Percentiles rank a stretch among this genome's conserved stretches.
These are phyloP conservation scores for Debaryomyces prosopidis DNA, from an alignment of 805 yeast genomes.

Conservation along the genomic window DNA sequence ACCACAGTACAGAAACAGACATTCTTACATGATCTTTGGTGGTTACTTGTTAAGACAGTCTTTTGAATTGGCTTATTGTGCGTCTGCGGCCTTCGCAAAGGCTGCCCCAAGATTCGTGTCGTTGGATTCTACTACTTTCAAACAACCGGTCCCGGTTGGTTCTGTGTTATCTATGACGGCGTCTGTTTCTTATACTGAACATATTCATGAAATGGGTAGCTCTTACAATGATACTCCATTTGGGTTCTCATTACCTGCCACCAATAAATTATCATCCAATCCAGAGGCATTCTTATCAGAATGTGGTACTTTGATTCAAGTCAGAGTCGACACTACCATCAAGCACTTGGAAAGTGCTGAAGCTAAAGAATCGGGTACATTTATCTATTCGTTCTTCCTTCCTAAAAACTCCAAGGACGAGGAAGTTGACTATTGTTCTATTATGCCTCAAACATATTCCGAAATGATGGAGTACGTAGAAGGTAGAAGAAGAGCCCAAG, in stretches of 20 bases:
- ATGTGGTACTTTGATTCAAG: constrained; percentile 89
- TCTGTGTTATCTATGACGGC: constrained; percentile 83
- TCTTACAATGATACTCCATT: constrained; percentile 34
- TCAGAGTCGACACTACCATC: constrained; percentile 81
- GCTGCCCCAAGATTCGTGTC: constrained; percentile 88
- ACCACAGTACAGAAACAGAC: constrained; percentile 94
- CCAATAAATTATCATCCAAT: constrained; percentile 52
- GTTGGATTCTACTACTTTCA: constrained; percentile 86
- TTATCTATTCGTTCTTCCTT: constrained; percentile 86
- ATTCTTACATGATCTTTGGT: constrained; percentile 92
- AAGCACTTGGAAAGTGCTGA: constrained; percentile 62
- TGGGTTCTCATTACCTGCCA: constrained; percentile 56
- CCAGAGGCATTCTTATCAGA: constrained; percentile 61
- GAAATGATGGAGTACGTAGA: constrained; percentile 92
- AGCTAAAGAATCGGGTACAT: constrained; percentile 77
- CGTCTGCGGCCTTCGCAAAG: constrained; percentile 85
- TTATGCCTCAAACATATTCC: constrained; percentile 81
- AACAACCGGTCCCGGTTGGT: constrained; percentile 95
- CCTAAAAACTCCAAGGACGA: constrained; percentile 51
- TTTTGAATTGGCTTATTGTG: constrained; percentile 90
- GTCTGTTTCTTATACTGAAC: constrained; percentile 83
- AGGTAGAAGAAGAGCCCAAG: constrained; percentile 87
- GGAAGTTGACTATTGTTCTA: constrained; percentile 66
- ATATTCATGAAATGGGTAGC: constrained; percentile 47
- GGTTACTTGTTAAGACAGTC: constrained; percentile 91